Base-by-base conservation (phyloP, 129 eudicot species). In the Smallanthus sonchifolius region DNA sequence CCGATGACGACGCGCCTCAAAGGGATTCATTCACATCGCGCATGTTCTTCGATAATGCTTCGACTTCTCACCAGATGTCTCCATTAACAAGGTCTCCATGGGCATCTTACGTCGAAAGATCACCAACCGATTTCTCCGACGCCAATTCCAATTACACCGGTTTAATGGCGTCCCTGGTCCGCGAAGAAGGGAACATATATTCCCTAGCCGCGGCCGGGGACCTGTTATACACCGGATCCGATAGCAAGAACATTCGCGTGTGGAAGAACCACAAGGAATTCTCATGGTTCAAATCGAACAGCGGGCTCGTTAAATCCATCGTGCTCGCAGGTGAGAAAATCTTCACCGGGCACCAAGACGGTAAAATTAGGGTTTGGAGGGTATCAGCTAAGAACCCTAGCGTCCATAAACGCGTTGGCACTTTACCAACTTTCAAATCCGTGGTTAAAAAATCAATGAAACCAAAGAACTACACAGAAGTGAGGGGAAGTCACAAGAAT, bases 281-380 rank as follows among this genome's bases (percentile, higher is more conserved):
- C 24, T 86, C 96, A 1, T 88, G 89, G 59, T 92, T 92, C 74
- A 92, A 87, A 82, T 89, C 97, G 1, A 92, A 87, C 10, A 86
- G 93, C 17, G 97, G 97, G 4, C 57, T 92, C 62, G 96, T 92
- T 6, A 92, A 92, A 64, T 85, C 92, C 1, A 92, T 92, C 32
- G 87, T 89, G 10, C 82, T 92, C 10, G 81, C 96, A 4, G 86
- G 79, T 3, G 92, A 86, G 8, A 80, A 77, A 49, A 88, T 91
- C 6, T 88, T 88, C 65, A 80, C 92, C 2, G 97, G 96, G 5
- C 97, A 91, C 66, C 96, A 91, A n/a, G 97, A 91, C 14, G 96
- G 97, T 2, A 88, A 91, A 72, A 84, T 88, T 37, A 82, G 97
- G 11, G 84, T 91, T 52, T 91, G 97, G 97, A 91, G 77, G 64